Conservation (phyloP, 345 rosid species). For the Gossypium longicalyx region DNA sequence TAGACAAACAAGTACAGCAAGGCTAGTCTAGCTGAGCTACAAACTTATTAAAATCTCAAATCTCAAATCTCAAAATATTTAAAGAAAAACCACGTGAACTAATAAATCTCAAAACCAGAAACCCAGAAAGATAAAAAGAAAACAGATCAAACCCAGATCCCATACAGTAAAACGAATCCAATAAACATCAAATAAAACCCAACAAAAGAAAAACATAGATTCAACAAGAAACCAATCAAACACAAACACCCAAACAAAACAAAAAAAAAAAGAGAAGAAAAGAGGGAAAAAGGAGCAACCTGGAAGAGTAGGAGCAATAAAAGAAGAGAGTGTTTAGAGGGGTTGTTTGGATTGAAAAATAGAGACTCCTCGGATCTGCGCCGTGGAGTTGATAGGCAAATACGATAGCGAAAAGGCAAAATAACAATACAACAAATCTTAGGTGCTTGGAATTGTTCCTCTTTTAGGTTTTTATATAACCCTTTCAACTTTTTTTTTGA, state of each 20-base stretch:
- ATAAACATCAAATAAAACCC: background rate
- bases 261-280: background rate
- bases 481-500: background rate
- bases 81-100: background rate
- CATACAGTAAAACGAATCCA: background rate
- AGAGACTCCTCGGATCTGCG: background rate
- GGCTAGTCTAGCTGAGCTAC: background rate
- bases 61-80: background rate
- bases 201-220: background rate
- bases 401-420: background rate
- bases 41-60: background rate
- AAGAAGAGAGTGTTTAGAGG: background rate
- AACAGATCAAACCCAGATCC: conserved; percentile 33
- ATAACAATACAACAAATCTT: background rate
- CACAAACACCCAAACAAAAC: background rate
- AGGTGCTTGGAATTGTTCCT: background rate
- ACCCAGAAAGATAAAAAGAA: background rate
- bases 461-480: background rate
- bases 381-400: background rate
- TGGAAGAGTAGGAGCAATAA: background rate
- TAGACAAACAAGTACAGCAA: background rate
- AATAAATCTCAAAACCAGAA: conserved; percentile 6
- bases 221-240: background rate
- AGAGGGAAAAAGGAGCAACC: background rate
- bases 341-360: background rate